A percentile compares a stretch with the other conserved stretches of the same genome.
phyloP scores from a whole-genome alignment of 306 rosid species.

The Coriaria nepalensis region DNA sequence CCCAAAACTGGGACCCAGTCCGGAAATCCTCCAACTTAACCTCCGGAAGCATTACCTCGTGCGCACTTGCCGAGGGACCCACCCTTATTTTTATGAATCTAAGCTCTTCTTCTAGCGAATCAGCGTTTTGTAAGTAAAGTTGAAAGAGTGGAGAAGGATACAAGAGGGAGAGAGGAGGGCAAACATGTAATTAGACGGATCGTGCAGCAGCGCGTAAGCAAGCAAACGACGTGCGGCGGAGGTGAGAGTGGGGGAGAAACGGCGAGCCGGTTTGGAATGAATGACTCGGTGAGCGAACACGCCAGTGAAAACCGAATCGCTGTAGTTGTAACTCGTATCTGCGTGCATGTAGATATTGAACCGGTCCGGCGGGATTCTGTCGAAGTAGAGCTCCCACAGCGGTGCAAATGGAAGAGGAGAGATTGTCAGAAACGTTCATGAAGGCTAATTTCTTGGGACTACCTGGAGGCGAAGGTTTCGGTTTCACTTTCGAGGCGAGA shows the following conservation, averaged over 20 bases:
- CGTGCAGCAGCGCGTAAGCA: constrained; percentile 50
- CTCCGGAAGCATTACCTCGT: constrained; percentile 43
- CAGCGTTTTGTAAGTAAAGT: constrained; percentile 41
- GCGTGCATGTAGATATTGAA: constrained; percentile 59
- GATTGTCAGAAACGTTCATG: constrained; percentile 53
- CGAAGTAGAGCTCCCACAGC: constrained; percentile 47
- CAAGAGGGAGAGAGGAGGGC: constrained; percentile 47
- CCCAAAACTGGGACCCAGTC: constrained; percentile 72
- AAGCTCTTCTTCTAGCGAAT: constrained; percentile 30
- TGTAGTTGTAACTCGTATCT: constrained; percentile 30
- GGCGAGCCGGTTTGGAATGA: constrained; percentile 28
- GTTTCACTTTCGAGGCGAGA: constrained; percentile 23
- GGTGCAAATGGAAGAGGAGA: constrained; percentile 54
- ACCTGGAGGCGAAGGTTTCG: constrained; percentile 16
- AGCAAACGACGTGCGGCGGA: constrained; percentile 46
- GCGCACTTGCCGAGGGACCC: constrained; percentile 43
- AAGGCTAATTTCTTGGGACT: constrained; percentile 37
- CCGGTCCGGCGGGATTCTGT: constrained; percentile 15
- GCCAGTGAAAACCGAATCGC: constrained; percentile 37
- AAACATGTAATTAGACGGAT: constrained; percentile 39
- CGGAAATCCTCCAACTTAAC: constrained; percentile 46
- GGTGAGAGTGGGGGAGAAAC: constrained; percentile 33
- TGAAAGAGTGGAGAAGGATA: constrained; percentile 52
- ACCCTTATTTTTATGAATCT: constrained; percentile 33
- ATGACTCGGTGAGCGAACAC: constrained; percentile 38